phyloP scores from a whole-genome alignment of 805 yeast genomes.

The Saturnispora hagleri region DNA sequence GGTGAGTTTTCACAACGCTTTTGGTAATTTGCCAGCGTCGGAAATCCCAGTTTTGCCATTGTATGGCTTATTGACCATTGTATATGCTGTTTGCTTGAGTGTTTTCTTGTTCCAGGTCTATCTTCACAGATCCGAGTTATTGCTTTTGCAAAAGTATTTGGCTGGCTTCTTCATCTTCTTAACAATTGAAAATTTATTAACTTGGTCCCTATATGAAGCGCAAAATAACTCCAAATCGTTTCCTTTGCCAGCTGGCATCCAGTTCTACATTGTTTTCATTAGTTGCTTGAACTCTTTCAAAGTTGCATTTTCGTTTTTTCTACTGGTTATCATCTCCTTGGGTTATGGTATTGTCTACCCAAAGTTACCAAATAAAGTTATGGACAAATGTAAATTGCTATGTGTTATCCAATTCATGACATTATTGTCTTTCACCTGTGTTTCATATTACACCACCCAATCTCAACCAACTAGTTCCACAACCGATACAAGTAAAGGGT shows the following conservation, averaged over 20 bases:
- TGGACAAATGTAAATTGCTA: slow-evolving; percentile 61
- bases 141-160: slow-evolving; percentile 85
- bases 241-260: slow-evolving; percentile 38
- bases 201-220: slow-evolving; percentile 87
- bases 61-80: slow-evolving; percentile 76
- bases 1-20: slow-evolving; percentile 86
- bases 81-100: slow-evolving; percentile 74
- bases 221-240: slow-evolving; percentile 44
- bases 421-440: slow-evolving; percentile 42
- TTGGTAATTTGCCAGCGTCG: slow-evolving; percentile 79
- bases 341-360: slow-evolving; percentile 95
- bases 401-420: slow-evolving; percentile 49
- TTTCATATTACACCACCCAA: slow-evolving; percentile 32
- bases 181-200: slow-evolving; percentile 73
- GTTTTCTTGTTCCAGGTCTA: slow-evolving; percentile 78
- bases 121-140: slow-evolving; percentile 75
- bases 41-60: slow-evolving; percentile 87
- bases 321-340: slow-evolving; percentile 72
- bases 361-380: slow-evolving; percentile 61
- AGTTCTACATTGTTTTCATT: slow-evolving; percentile 66
- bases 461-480: slow-evolving; percentile 26
- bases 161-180: slow-evolving; percentile 78
- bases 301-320: slow-evolving; percentile 79
- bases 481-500: slow-evolving; percentile 33
- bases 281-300: slow-evolving; percentile 74